Base-by-base conservation (phyloP, 306 rosid species). In the Datisca glomerata region DNA sequence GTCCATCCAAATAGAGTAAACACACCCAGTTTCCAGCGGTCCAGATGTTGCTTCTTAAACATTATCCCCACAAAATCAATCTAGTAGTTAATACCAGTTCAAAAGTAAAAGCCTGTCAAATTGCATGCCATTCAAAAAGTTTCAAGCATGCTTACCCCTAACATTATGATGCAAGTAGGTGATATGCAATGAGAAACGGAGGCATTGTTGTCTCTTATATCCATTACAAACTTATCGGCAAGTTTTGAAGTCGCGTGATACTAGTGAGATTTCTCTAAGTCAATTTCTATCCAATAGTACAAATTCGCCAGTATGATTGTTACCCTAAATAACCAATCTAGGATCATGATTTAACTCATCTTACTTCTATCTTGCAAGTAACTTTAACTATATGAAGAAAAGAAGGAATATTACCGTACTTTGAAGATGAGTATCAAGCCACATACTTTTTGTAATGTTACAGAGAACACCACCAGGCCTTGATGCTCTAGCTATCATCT, bases 401-500 rank as follows among this genome's bases (percentile, higher is more conserved):
- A 31, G 2, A 11, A n/a, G 36, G n/a, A 31, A 31, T 8, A 8
- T 12, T 57, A 75, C 98, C 92, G 84, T 75, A 25, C 78, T 84
- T 59, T 78, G 68, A 42, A 91, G 95, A 69, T 91, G 98, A 16
- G 98, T 84, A 50, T 91, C 96, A 33, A 91, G 98, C 98, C 98
- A 91, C 94, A 91, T 80, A 49, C 98, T 91, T 67, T 91, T 96
- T 6, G 96, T 86, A 95, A 91, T 91, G 61, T 91, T 91, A 57
- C 98, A 91, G 24, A 91, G 86, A 47, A 91, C 92, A 31, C 98
- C 98, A 2, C 96, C 98, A 27, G 94, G 85, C 63, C 91, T 71
- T 49, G 84, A 71, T 56, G 98, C 93, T 63, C 38, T 72, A n/a
- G 98, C 91, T 64, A 75, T 64, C n/a, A 73, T 80, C 47, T 73